phyloP scores from a whole-genome alignment of 495 filamentous ascomycete species.

The Chlorociboria aeruginascens region DNA sequence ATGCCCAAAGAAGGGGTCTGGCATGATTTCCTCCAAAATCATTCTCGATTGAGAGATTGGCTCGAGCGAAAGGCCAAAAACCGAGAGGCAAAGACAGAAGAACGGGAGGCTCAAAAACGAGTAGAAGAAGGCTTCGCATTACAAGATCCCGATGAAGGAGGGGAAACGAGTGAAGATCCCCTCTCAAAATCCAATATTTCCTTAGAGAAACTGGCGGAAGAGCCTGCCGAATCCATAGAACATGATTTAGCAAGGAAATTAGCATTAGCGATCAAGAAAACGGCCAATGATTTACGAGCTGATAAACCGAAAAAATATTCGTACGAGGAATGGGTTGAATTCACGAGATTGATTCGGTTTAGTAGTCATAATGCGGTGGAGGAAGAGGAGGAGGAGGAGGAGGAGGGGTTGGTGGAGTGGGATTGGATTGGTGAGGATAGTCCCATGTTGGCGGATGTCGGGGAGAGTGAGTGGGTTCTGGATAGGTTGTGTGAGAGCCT shows the following conservation, averaged over 20 bases:
- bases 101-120: constrained; percentile 18
- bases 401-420: constrained; percentile 37
- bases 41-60: constrained; percentile 17
- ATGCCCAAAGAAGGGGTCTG: constrained; percentile 37
- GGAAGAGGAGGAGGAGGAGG: constrained; percentile 32
- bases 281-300: constrained; percentile 44
- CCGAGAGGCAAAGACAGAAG: constrained; percentile 17
- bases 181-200: constrained; percentile 4
- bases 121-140: constrained; percentile 19
- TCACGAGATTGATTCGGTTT: constrained; percentile 34
- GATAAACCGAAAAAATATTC: constrained; percentile 44
- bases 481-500: constrained; percentile 43
- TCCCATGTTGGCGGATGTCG: constrained; percentile 51
- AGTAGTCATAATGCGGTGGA: constrained; percentile 15
- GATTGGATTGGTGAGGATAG: constrained; percentile 59
- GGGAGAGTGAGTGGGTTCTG: constrained; percentile 48
- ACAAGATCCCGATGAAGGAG: constrained; percentile 27
- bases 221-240: constrained; percentile 22
- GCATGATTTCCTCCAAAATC: constrained; percentile 25
- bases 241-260: constrained; percentile 51
- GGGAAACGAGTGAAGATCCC: background rate
- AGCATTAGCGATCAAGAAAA: constrained; percentile 42
- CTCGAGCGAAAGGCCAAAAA: constrained; percentile 15
- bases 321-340: constrained; percentile 66
- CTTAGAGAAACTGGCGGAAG: constrained; percentile 38